These are phyloP conservation scores for Tetrahymena malaccensis DNA, from an alignment of 73 alveolate species.

Conservation along the genomic window DNA sequence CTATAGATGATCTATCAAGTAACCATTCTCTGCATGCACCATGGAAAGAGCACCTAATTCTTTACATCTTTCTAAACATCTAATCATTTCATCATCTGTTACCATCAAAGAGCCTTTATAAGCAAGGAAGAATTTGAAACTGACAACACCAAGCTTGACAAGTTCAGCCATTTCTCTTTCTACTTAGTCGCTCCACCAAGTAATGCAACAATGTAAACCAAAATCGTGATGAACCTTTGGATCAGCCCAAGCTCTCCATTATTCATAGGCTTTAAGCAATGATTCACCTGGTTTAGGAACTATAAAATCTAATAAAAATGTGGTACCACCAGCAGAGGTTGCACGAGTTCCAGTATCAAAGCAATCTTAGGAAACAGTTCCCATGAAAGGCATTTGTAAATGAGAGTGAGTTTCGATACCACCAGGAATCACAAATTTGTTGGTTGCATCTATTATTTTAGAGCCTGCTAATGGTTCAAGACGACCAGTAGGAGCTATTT, in stretches of 20 bases:
- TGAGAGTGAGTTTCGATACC: constrained; percentile 74
- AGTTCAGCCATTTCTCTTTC: constrained; percentile 42
- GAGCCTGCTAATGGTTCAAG: background rate
- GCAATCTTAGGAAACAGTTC: constrained; percentile 61
- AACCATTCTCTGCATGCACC: constrained; percentile 64
- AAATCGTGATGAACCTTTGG: constrained; percentile 45
- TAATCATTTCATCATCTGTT: constrained; percentile 45
- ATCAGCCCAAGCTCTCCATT: constrained; percentile 52
- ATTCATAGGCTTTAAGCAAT: constrained; percentile 45
- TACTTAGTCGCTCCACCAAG: constrained; percentile 47
- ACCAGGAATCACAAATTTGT: constrained; percentile 70
- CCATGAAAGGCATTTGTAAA: constrained; percentile 56
- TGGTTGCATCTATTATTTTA: constrained; percentile 57
- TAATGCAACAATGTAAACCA: constrained; percentile 46
- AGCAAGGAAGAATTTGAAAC: constrained; percentile 48
- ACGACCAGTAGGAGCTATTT: background rate
- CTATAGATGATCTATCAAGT: constrained; percentile 14
- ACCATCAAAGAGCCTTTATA: constrained; percentile 45
- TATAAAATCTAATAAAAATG: constrained; percentile 59
- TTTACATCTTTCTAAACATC: constrained; percentile 37
- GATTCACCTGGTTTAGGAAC: constrained; percentile 57
- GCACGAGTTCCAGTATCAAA: constrained; percentile 67
- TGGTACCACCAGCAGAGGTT: constrained; percentile 82
- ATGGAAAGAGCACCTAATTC: constrained; percentile 47
- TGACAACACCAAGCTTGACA: constrained; percentile 26